A percentile compares a stretch with the other conserved stretches of the same genome.
Evolutionary conservation across 495 filamentous ascomycete genomes (phyloP).

Genomic region (Bathelium albidoporum): DNA sequence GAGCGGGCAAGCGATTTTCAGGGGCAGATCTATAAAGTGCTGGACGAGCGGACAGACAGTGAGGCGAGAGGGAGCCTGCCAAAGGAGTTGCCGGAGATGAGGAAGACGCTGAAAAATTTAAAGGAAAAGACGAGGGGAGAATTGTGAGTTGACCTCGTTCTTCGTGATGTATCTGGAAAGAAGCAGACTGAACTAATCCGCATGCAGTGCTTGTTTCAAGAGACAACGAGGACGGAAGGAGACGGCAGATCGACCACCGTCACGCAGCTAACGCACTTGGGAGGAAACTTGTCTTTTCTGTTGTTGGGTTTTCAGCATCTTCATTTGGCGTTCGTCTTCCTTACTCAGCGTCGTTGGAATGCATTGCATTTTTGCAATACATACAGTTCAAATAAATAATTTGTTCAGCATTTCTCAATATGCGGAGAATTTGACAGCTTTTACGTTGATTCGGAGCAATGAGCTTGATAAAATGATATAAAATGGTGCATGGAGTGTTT

Average conservation of each 20-base stretch:
- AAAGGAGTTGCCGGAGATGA: slow-evolving; percentile 80
- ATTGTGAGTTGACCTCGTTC: slow-evolving; percentile 40
- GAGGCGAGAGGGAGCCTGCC: slow-evolving; percentile 70
- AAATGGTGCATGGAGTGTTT: too few species aligned
- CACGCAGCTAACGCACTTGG: background rate
- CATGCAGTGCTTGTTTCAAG: slow-evolving; percentile 9
- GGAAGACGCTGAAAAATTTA: slow-evolving; percentile 68
- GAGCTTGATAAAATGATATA: too few species aligned
- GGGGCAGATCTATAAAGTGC: slow-evolving; percentile 76
- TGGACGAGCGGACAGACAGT: slow-evolving; percentile 78
- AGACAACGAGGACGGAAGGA: slow-evolving; percentile 1
- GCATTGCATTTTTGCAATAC: too few species aligned
- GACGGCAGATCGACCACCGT: background rate
- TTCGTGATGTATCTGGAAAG: background rate
- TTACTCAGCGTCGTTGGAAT: too few species aligned
- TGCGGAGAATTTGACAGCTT: too few species aligned
- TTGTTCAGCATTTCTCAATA: too few species aligned
- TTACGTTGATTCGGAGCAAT: too few species aligned
- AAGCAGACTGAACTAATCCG: background rate
- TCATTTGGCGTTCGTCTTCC: too few species aligned
- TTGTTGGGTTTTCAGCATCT: too few species aligned
- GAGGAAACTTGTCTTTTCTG: too few species aligned
- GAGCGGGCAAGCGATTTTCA: slow-evolving; percentile 70
- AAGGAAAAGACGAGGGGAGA: slow-evolving; percentile 74
- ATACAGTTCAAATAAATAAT: too few species aligned